Percentiles rank a stretch among this genome's conserved stretches.
Evolutionary conservation across 208 protist species (phyloP).

Genomic region (Angomonas deanei): DNA sequence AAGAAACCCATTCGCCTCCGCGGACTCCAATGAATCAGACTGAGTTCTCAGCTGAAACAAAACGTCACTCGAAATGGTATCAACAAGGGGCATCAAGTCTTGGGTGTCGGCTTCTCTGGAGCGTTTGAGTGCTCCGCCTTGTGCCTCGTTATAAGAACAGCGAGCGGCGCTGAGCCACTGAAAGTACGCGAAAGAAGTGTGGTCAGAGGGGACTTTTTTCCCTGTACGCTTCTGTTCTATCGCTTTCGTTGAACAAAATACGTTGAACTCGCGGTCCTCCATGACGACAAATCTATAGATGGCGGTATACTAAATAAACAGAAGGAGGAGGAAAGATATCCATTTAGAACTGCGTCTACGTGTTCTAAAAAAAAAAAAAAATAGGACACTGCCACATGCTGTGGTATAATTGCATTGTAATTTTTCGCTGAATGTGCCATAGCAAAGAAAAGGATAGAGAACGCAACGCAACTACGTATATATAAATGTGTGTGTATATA

Average conservation of each 20-base stretch:
- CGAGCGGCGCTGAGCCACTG: background rate
- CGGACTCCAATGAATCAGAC: background rate
- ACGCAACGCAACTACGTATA: background rate
- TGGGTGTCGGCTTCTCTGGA: background rate
- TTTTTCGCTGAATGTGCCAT: background rate
- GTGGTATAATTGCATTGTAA: background rate
- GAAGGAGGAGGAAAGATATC: background rate
- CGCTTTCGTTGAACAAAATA: background rate
- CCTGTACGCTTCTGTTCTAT: background rate
- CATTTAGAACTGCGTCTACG: too few relatives aligned
- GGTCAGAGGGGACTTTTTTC: background rate
- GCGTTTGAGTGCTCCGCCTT: background rate
- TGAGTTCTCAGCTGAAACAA: background rate
- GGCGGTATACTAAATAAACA: background rate
- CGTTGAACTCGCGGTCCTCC: too few relatives aligned
- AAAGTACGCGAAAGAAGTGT: background rate
- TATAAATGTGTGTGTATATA: background rate
- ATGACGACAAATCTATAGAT: background rate
- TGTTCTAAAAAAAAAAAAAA: too few relatives aligned
- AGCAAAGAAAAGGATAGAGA: background rate
- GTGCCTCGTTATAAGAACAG: background rate
- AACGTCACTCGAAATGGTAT: background rate
- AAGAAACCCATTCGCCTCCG: background rate
- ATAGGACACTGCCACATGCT: too few relatives aligned
- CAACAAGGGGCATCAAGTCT: background rate